Evolutionary conservation across 176 grass and related monocot genomes (phyloP), one percentile per base, ranked within the genome.

Genomic region (Tuctoria greenei): DNA sequence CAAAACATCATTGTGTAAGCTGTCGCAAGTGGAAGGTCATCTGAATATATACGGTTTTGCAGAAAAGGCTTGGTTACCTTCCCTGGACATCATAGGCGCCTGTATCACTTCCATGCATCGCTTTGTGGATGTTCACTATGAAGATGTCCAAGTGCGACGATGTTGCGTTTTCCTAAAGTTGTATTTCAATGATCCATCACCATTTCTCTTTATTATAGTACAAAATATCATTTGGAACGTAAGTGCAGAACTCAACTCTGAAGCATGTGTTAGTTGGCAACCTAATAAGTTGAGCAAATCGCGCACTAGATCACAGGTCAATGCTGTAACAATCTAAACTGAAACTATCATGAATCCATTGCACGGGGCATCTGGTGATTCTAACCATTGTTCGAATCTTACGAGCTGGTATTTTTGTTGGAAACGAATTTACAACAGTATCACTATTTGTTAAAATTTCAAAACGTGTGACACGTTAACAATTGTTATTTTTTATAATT

Each of bases 51-150:
- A n/a, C n/a, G 8, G 10, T 23, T 6, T 8, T 0, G 1, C 87
- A 31, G 31, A 31, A 31, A 31, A 31, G 31, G n/a, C n/a, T n/a
- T 31, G 31, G 31, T 31, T 31, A 95, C 95, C 92, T 90, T 67
- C 95, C 95, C 51, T 90, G 61, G 2, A 65, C 37, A n/a, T 99
- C 89, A 16, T 88, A 99, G 7, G 80, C 70, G 20, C 85, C 87
- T 28, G 96, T 67, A 58, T 99, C 89, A 47, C 96, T 92, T 42
- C 85, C 80, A 28, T 99, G 96, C 17, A 85, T 99, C 2, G 79
- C 96, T 18, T 78, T 92, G 9, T 94, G 57, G 46, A 99, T 99
- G 85, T 95, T 85, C 69, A 83, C 75, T n/a, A 99, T 69, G 85
- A 88, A 88, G 52, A 99, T 83, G 25, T 90, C 87, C 21, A 84